Base-by-base conservation (phyloP, 83 land plant genomes). In the Thuja plicata region DNA sequence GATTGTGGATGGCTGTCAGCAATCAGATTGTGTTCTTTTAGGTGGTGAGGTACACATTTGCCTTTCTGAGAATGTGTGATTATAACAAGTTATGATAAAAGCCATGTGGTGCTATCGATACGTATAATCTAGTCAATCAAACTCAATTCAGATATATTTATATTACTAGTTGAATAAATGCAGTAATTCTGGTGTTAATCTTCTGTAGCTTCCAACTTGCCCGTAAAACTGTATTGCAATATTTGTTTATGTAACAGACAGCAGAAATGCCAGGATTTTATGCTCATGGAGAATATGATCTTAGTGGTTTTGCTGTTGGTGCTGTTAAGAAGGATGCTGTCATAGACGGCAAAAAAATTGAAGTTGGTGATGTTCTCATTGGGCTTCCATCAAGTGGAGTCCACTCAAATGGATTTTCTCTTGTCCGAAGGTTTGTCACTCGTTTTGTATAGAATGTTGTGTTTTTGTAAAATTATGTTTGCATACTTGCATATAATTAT, bases 201-300 rank as follows among this genome's bases (percentile, higher is more conserved):
- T 11, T 3, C 43, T 41, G 34, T 43, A 81, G 8, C 84, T 81
- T 81, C 5, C 0, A 41, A 40, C 27, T 43, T 81, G 84, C 27
- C 84, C 0, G 0, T 37, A 21, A 45, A 81, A 81, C 2, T 13
- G 1, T 27, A 8, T 43, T 82, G 87, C 34, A n/a, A 54, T 45
- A 11, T 89, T 74, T 10, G 41, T 13, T 34, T 81, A 37, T 76
- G 32, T 57, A 41, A n/a, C 91, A 97, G 99, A 98, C 99, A 38
- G 99, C 99, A 89, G 99, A 98, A 86, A 98, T 98, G 99, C 99
- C 99, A 57, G 99, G 91, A 80, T 97, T 98, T 70, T 98, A 98
- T 92, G 90, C 93, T 80, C 92, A 92, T 1, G 99, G 99, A 21
- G 99, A 98, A 88, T 98, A 98, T 92, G 99, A 98, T 87, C 90